Evolutionary conservation across 2,329 filamentous ascomycete genomes (phyloP), one percentile per base, ranked within the genome.

Genomic region (Sclerotinia spermophila): DNA sequence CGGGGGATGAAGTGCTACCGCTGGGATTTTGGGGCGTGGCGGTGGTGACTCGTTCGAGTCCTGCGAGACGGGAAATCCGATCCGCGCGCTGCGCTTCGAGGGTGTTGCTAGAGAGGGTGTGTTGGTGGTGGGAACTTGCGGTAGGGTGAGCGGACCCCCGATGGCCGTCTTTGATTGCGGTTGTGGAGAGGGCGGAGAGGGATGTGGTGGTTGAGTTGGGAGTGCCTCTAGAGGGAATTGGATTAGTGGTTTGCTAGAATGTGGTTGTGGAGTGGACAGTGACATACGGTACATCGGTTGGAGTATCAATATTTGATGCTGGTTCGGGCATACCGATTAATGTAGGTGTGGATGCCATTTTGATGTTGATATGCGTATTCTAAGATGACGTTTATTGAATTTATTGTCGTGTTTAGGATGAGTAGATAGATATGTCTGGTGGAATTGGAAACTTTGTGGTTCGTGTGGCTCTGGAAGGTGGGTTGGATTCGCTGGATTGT

Each of bases 151-250:
- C 86, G 79, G 94, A 89, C 74, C 95, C 95, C 72, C 93, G 92
- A 79, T 97, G 93, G 76, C 95, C 95, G 79, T 98, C 95, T 82
- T 97, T 97, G 85, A 97, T 97, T 67, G 95, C 95, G 19, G 93
- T 96, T 27, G 95, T 97, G 24, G 93, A 97, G 62, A 98, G 87
- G 55, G 94, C 90, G 38, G 93, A 97, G 78, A 98, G 90, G 67
- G 94, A 96, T 19, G 94, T 97, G 5, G 93, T 96, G 55, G 92
- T 91, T 75, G 93, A 97, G 75, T 96, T 97, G 4, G 95, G 95
- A 3, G 95, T 98, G 78, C 95, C 94, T 74, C 93, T 97, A 74
- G 30, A 51, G 67, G 61, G 38, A n/a, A 71, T 71, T 44, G 56
- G 74, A 40, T 74, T 69, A 75, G 66, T 60, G 65, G 69, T 74